Conservation (phyloP, 1,284 basidiomycete genomes). For the Cerioporus squamosus region DNA sequence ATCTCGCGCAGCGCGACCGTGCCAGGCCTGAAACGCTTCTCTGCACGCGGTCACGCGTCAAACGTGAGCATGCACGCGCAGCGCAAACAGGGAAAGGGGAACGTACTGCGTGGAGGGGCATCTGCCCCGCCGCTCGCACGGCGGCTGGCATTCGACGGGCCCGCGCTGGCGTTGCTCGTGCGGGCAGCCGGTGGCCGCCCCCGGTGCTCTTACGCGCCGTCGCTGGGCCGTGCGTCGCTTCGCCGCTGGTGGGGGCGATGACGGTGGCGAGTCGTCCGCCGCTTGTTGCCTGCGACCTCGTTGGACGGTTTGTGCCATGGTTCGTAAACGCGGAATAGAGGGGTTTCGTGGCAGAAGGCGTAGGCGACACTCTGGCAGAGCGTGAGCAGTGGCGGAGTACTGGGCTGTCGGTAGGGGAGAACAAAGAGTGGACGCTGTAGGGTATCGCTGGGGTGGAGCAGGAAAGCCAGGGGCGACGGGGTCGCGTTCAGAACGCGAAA, state of each 20-base stretch:
- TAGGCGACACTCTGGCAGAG: background rate
- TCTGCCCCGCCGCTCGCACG: constrained; percentile 20
- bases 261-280: constrained; percentile 39
- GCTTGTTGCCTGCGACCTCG: constrained; percentile 35
- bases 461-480: background rate
- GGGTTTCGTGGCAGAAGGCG: background rate
- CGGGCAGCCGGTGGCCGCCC: constrained; percentile 46
- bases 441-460: constrained; percentile 15
- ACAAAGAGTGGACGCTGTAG: background rate
- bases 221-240: constrained; percentile 34
- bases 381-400: background rate
- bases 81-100: background rate
- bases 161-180: constrained; percentile 16
- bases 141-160: constrained; percentile 23
- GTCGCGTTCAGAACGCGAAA: constrained; percentile 15
- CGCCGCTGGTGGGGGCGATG: constrained; percentile 53
- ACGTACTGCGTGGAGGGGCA: constrained; percentile 25
- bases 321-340: background rate
- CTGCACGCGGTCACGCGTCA: constrained; percentile 23
- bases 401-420: background rate
- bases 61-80: background rate
- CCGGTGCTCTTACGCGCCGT: constrained; percentile 82
- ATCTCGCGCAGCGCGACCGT: constrained; percentile 92
- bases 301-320: constrained; percentile 40
- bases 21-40: constrained; percentile 80